Base-by-base conservation (phyloP, 768 basidiomycete species). In the Xerocomus spinulosus region DNA sequence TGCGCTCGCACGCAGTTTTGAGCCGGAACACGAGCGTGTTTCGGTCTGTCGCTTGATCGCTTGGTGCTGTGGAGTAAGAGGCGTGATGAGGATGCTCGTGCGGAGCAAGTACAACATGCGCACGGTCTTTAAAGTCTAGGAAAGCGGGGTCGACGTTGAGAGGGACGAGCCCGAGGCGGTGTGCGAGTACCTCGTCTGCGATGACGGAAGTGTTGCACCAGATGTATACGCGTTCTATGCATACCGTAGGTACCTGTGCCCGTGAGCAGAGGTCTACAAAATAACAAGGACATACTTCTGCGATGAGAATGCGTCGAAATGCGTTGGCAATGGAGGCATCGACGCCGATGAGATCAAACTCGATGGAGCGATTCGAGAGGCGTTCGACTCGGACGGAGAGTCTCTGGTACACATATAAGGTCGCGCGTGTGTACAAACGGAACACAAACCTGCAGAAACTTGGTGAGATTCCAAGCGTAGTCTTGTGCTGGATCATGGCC, bases 261-360 rank as follows among this genome's bases (percentile, higher is more conserved):
- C 2, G 44, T 51, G 47, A 48, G 29, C 29, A 2, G 44, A 26
- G 39, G 26, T 30, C 21, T 50, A 9, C 25, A 45, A 32, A 15
- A 20, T 30, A 34, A 14, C 5, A 17, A 13, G 30, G 44, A 66
- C 80, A 44, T 49, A 92, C 94, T 78, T 99, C 96, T 9, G 95
- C 87, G 39, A 98, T 88, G 63, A 97, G 75, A 46, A 96, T 92
- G 48, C 96, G 77, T 23, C 96, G 77, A 54, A 95, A 81, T 0
- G 95, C 92, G 66, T 99, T 98, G 25, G 96, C 93, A 49, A 99
- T 88, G 14, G 92, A 89, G 1, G 96, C 90, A 64, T 99, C 95
- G 24, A 97, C 87, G 5, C 95, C 94, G 47, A 97, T 79, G 37
- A 98, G 73, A 69, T 99, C 96, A 66, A 99, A 95, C 56, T 97